Evolutionary conservation across 2,329 filamentous ascomycete species (phyloP).

Genomic region (Ramularia endophylla): DNA sequence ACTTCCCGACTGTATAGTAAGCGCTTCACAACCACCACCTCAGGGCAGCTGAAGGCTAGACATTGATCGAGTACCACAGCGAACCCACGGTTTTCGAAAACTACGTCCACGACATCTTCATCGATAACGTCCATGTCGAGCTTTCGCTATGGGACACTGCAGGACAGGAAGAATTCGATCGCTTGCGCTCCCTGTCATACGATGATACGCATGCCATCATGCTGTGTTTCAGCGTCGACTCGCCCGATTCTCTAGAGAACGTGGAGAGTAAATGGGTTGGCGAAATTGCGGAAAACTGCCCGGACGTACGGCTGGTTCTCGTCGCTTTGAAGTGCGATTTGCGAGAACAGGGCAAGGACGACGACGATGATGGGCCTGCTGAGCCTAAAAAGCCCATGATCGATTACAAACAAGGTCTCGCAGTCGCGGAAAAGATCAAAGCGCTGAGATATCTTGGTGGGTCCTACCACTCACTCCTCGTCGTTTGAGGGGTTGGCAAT

Average conservation of each 20-base stretch:
- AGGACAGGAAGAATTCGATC: conserved; percentile 98
- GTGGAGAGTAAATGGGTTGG: conserved; percentile 98
- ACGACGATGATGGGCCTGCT: conserved; percentile 52
- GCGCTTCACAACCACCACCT: conserved; percentile 23
- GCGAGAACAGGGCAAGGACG: conserved; percentile 66
- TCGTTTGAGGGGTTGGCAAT: background rate
- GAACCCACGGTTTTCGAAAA: conserved; percentile 99
- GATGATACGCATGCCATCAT: conserved; percentile 98
- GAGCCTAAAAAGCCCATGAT: conserved; percentile 61
- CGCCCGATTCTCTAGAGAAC: conserved; percentile 93
- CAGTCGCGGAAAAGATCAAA: conserved; percentile 85
- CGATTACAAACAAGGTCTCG: conserved; percentile 83
- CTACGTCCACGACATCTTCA: conserved; percentile 98
- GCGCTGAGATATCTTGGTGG: conserved; percentile 81
- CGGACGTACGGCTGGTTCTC: conserved; percentile 87
- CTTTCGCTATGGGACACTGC: conserved; percentile 97
- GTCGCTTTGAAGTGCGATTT: conserved; percentile 97
- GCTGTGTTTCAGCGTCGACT: conserved; percentile 97
- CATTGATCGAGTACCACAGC: conserved; percentile 34
- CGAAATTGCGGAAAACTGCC: conserved; percentile 97
- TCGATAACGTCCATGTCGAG: conserved; percentile 95
- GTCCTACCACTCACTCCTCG: no score
- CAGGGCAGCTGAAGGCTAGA: background rate
- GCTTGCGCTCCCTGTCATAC: conserved; percentile 89
- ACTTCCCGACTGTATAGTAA: conserved; percentile 95